phyloP scores from a whole-genome alignment of 2,329 filamentous ascomycete genomes.

The Fusarium sublunatum region DNA sequence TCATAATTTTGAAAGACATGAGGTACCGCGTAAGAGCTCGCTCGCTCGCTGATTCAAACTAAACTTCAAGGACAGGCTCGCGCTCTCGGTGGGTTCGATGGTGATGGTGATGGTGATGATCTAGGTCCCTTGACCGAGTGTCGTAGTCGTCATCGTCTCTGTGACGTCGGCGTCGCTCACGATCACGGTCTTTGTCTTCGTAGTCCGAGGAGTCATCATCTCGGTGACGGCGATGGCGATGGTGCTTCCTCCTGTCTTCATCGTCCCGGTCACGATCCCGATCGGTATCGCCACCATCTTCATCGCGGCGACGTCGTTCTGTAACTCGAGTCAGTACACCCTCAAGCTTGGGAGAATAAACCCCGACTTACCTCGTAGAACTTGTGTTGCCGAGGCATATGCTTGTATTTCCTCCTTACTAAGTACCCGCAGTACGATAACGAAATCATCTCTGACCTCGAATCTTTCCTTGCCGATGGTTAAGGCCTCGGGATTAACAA shows the following conservation, averaged over 20 bases:
- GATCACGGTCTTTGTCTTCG: slow-evolving; percentile 54
- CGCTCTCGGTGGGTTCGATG: slow-evolving; percentile 51
- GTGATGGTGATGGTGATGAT: slow-evolving; percentile 51
- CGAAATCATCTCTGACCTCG: slow-evolving; percentile 91
- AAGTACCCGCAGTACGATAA: slow-evolving; percentile 90
- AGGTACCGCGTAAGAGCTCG: background rate
- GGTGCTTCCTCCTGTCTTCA: slow-evolving; percentile 41
- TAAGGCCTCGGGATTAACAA: slow-evolving; percentile 90
- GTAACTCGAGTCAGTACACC: slow-evolving; percentile 26
- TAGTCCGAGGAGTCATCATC: slow-evolving; percentile 44
- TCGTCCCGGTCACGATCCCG: slow-evolving; percentile 49
- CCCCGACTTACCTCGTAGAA: slow-evolving; percentile 75
- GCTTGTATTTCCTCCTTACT: slow-evolving; percentile 90
- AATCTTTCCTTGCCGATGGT: slow-evolving; percentile 89
- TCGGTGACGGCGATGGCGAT: slow-evolving; percentile 43
- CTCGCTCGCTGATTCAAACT: slow-evolving; percentile 7
- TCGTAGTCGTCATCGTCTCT: slow-evolving; percentile 47
- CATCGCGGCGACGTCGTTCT: slow-evolving; percentile 51
- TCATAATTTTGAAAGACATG: slow-evolving; percentile 3
- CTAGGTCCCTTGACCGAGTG: slow-evolving; percentile 45
- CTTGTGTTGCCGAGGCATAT: slow-evolving; percentile 83
- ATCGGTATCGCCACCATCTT: slow-evolving; percentile 46
- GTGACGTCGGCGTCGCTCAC: slow-evolving; percentile 49
- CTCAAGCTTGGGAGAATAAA: background rate
- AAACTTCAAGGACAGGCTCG: slow-evolving; percentile 41